phyloP scores from a whole-genome alignment of 345 rosid genomes.

The Camelina neglecta region DNA sequence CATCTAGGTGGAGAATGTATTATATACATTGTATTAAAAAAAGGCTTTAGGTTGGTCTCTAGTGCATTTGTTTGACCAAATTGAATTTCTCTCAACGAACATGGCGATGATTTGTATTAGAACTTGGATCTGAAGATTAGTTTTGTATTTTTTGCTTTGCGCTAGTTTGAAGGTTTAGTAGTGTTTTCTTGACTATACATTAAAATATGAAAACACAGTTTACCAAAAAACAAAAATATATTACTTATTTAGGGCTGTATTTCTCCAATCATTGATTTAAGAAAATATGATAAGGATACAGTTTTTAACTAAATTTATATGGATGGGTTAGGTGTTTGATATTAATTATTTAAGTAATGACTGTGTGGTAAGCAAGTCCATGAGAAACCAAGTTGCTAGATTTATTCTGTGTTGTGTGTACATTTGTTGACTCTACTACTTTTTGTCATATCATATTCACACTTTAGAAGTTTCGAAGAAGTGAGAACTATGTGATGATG shows the following conservation, averaged over 20 bases:
- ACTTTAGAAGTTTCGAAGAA: constrained; percentile 30
- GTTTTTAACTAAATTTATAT: not conserved
- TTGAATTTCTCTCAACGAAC: not conserved
- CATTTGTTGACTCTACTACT: constrained; percentile 35
- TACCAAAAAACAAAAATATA: too few relatives aligned
- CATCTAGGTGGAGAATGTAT: constrained; percentile 1
- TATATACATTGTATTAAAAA: not conserved
- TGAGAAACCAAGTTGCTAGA: constrained; percentile 39
- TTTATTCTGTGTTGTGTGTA: constrained; percentile 4
- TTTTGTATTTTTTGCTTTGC: not conserved
- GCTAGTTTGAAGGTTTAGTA: not conserved
- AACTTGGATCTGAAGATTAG: not conserved
- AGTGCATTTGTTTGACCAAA: constrained; percentile 19
- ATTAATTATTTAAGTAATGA: not conserved
- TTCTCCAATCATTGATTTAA: constrained; percentile 17
- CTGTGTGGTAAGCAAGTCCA: constrained; percentile 30
- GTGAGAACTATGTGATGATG: not conserved
- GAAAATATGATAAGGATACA: not conserved
- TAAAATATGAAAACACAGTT: not conserved
- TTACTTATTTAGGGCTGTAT: constrained; percentile 3
- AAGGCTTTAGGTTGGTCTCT: constrained; percentile 7
- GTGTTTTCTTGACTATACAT: not conserved
- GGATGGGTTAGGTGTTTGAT: constrained; percentile 17
- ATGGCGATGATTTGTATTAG: not conserved
- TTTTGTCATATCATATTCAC: constrained; percentile 22